A percentile compares a stretch with the other conserved stretches of the same genome.
Evolutionary conservation across 2,329 filamentous ascomycete species (phyloP).

Genomic region (Bipolaris gigantea): DNA sequence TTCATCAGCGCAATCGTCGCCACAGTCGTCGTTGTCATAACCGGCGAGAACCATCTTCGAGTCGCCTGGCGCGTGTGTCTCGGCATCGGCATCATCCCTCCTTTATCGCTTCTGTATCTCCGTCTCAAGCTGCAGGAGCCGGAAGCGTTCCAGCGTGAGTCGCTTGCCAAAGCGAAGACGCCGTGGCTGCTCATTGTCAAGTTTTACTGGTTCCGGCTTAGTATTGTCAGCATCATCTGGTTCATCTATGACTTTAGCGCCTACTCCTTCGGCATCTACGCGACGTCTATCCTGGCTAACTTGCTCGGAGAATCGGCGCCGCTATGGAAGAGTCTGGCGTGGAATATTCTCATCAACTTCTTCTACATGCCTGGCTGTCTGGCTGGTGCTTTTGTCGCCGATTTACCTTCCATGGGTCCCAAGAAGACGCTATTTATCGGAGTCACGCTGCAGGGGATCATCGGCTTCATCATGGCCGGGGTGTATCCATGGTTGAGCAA

Average conservation of each 20-base stretch:
- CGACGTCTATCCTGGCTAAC: constrained; percentile 69
- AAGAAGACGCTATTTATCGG: constrained; percentile 72
- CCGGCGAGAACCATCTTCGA: constrained; percentile 63
- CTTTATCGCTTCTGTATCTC: constrained; percentile 60
- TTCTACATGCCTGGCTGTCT: constrained; percentile 87
- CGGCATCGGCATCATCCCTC: constrained; percentile 55
- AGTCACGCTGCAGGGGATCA: constrained; percentile 70
- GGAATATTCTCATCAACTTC: constrained; percentile 84
- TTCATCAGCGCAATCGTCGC: constrained; percentile 79
- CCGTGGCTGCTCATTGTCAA: constrained; percentile 50
- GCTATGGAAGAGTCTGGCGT: constrained; percentile 79
- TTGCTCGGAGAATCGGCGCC: constrained; percentile 62
- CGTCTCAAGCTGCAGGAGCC: constrained; percentile 57
- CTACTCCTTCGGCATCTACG: constrained; percentile 87
- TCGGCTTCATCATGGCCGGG: constrained; percentile 89
- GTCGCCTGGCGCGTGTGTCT: constrained; percentile 82
- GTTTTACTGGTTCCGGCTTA: constrained; percentile 59
- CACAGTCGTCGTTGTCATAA: constrained; percentile 61
- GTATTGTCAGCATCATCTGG: constrained; percentile 59
- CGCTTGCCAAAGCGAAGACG: constrained; percentile 51
- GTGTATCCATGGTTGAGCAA: constrained; percentile 70
- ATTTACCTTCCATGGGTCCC: constrained; percentile 70
- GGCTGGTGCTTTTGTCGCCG: constrained; percentile 73
- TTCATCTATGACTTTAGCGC: constrained; percentile 69
- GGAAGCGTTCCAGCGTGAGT: constrained; percentile 56